These are phyloP conservation scores for Chlorella sp. DNA, from an alignment of 139 green algal genomes.

Conservation along the genomic window DNA sequence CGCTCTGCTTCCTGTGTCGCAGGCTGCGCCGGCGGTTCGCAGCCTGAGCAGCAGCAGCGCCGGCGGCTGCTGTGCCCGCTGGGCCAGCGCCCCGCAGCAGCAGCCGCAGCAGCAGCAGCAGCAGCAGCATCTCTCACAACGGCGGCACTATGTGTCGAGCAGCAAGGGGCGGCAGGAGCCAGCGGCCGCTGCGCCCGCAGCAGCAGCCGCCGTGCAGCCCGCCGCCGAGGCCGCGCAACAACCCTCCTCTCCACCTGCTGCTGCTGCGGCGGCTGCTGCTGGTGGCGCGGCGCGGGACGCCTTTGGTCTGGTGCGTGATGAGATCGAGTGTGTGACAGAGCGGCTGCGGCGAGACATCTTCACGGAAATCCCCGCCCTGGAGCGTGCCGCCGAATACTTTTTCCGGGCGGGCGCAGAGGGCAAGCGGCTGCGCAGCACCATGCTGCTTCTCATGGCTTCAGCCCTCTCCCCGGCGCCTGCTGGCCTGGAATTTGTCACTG, in stretches of 20 bases:
- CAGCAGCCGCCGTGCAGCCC: neutral
- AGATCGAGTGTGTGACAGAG: slow-evolving; percentile 86
- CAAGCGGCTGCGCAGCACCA: slow-evolving; percentile 91
- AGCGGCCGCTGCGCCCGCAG: neutral
- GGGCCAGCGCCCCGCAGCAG: neutral
- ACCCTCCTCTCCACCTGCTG: neutral
- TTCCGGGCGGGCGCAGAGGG: slow-evolving; percentile 88
- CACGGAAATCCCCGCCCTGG: slow-evolving; percentile 86
- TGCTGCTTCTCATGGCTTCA: slow-evolving; percentile 90
- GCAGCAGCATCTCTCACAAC: neutral
- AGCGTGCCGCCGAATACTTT: slow-evolving; percentile 88
- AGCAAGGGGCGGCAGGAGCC: neutral
- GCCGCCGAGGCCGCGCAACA: neutral
- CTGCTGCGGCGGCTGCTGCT: neutral
- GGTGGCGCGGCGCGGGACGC: slow-evolving; percentile 56
- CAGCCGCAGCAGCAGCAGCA: neutral
- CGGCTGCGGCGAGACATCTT: slow-evolving; percentile 78
- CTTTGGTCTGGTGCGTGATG: slow-evolving; percentile 74
- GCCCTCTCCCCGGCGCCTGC: slow-evolving; percentile 66
- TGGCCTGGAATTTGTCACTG: slow-evolving; percentile 48
- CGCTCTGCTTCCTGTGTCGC: too few species aligned
- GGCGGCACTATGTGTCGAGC: neutral
- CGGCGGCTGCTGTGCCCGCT: neutral
- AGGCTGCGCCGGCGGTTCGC: neutral
- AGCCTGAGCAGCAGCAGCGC: neutral